phyloP scores from a whole-genome alignment of 2,329 filamentous ascomycete species.

The Moelleriella libera region DNA sequence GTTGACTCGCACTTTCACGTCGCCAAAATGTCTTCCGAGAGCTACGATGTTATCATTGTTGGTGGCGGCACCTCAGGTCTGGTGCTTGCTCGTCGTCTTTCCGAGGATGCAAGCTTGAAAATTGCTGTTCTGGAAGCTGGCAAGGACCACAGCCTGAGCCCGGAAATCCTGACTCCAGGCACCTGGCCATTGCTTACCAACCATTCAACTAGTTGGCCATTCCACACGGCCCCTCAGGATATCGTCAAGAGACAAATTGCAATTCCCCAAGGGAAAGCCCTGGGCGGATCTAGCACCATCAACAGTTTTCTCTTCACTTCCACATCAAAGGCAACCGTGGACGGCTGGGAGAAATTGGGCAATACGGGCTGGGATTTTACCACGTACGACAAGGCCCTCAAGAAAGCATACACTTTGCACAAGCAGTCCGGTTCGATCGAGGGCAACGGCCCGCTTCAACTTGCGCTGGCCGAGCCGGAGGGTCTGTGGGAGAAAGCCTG shows the following conservation, averaged over 20 bases:
- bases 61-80: slow-evolving; percentile 14
- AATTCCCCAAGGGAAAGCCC: slow-evolving; percentile 32
- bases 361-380: slow-evolving; percentile 13
- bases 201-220: slow-evolving; percentile 7
- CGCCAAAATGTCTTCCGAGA: slow-evolving; percentile 17
- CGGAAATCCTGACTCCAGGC: slow-evolving; percentile 6
- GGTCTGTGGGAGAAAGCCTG: slow-evolving; percentile 18
- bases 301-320: slow-evolving; percentile 33
- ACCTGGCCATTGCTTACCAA: not conserved
- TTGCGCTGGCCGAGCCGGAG: slow-evolving; percentile 21
- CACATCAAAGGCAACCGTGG: slow-evolving; percentile 6
- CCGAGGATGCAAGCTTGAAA: slow-evolving; percentile 9
- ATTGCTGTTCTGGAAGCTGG: slow-evolving; percentile 14
- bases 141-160: slow-evolving; percentile 5
- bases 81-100: slow-evolving; percentile 12
- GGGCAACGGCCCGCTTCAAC: slow-evolving; percentile 20
- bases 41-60: slow-evolving; percentile 11
- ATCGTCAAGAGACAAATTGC: slow-evolving; percentile 7
- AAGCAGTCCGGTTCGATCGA: not conserved
- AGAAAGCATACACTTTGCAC: not conserved
- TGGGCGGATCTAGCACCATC: slow-evolving; percentile 38
- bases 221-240: slow-evolving; percentile 10
- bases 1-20: not conserved
- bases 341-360: slow-evolving; percentile 12
- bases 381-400: slow-evolving; percentile 6